phyloP scores from a whole-genome alignment of 2,329 filamentous ascomycete species.

The Stachybotrys echinatus region DNA sequence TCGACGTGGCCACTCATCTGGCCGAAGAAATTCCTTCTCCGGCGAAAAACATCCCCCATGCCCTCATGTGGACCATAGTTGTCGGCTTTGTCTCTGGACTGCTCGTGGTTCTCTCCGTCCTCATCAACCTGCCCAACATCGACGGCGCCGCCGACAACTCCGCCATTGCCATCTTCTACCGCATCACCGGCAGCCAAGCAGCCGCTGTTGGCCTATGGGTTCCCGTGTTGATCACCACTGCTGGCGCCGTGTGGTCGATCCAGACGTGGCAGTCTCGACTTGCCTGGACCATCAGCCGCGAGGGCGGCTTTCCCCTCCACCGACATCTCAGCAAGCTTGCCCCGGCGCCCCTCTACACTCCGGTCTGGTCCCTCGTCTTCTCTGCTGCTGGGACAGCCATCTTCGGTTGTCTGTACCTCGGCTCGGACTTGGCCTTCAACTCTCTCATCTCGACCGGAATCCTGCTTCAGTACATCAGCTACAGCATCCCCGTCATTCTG shows the following conservation, averaged over 20 bases:
- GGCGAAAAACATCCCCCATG: slow-evolving; percentile 14
- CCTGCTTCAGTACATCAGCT: slow-evolving; percentile 19
- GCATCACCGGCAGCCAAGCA: slow-evolving; percentile 14
- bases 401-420: slow-evolving; percentile 21
- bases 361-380: slow-evolving; percentile 16
- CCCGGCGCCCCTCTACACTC: slow-evolving; percentile 15
- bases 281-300: slow-evolving; percentile 20
- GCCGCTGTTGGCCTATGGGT: slow-evolving; percentile 16
- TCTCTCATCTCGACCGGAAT: slow-evolving; percentile 17
- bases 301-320: slow-evolving; percentile 17
- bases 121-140: slow-evolving; percentile 12
- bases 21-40: slow-evolving; percentile 22
- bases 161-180: slow-evolving; percentile 13
- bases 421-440: slow-evolving; percentile 19
- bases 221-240: slow-evolving; percentile 14
- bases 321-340: slow-evolving; percentile 14
- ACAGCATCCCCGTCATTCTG: slow-evolving; percentile 18
- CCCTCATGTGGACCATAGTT: slow-evolving; percentile 16
- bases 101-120: slow-evolving; percentile 11
- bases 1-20: slow-evolving; percentile 20
- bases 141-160: slow-evolving; percentile 13
- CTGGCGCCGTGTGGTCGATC: slow-evolving; percentile 17
- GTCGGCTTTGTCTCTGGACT: slow-evolving; percentile 15
- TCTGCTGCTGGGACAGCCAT: slow-evolving; percentile 16
- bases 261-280: slow-evolving; percentile 23